phyloP scores from a whole-genome alignment of 164 flowering plant species.

The Magnolia sinica region DNA sequence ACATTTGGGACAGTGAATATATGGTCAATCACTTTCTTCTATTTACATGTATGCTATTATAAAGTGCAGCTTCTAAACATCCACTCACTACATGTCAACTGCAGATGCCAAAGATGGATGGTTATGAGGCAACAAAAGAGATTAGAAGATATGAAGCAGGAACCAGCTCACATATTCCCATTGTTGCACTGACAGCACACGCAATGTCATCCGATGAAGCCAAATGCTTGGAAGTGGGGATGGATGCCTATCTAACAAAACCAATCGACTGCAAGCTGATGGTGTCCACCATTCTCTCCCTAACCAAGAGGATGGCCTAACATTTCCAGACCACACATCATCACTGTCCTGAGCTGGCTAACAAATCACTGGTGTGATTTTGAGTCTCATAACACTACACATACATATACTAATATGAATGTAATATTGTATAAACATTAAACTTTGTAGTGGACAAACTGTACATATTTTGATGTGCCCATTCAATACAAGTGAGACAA shows the following conservation, averaged over 20 bases:
- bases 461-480: not conserved
- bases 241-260: constrained; percentile 95
- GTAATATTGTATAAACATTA: not conserved
- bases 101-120: constrained; percentile 99
- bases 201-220: constrained; percentile 99
- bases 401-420: not conserved
- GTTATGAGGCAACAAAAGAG: constrained; percentile 91
- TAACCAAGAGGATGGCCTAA: constrained; percentile 18
- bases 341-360: constrained; percentile 1
- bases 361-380: not conserved
- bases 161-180: constrained; percentile 66
- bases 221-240: constrained; percentile 94
- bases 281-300: constrained; percentile 86
- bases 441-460: not conserved
- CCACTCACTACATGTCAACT: not conserved
- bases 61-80: not conserved
- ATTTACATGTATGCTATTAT: not conserved
- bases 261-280: constrained; percentile 85
- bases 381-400: not conserved
- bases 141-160: constrained; percentile 72
- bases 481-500: too few species aligned
- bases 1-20: not conserved
- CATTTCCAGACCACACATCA: not conserved
- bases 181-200: constrained; percentile 95
- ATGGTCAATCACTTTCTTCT: not conserved